Evolutionary conservation across 2,329 filamentous ascomycete genomes (phyloP).

Genomic region (Colletotrichum echinochloae): DNA sequence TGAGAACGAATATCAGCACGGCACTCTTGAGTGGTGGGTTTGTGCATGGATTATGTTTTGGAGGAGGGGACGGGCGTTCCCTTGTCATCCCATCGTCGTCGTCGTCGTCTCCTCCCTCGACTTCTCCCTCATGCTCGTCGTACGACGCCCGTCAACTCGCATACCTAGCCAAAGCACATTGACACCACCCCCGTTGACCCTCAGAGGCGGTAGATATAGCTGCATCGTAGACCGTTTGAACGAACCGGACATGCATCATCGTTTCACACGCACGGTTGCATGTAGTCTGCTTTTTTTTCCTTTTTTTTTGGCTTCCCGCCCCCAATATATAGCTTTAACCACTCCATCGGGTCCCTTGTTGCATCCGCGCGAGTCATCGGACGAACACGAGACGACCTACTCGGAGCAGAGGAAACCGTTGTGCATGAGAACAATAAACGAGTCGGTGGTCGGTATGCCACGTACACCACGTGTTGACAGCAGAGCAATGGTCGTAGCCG

Average conservation of each 20-base stretch:
- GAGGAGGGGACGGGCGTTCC: neutral
- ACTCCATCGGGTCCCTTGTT: neutral
- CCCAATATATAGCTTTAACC: neutral
- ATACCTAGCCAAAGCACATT: neutral
- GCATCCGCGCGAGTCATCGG: neutral
- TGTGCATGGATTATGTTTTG: neutral
- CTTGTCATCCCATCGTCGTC: no score
- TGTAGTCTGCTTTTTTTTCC: no score
- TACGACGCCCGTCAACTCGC: neutral
- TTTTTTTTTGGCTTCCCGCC: conserved; percentile 18
- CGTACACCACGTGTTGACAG: neutral
- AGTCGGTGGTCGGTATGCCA: no score
- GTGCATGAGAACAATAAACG: neutral
- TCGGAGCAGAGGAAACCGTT: neutral
- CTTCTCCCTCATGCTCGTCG: neutral
- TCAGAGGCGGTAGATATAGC: neutral
- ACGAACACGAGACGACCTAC: neutral
- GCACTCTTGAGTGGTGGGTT: neutral
- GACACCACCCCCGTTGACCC: neutral
- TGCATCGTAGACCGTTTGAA: neutral
- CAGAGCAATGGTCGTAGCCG: neutral
- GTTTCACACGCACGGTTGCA: neutral
- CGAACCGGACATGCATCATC: neutral
- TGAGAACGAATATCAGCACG: no score
- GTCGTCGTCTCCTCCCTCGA: no score